Evolutionary conservation across 23 red algal genomes (phyloP), one percentile per base, ranked within the genome.

Genomic region (Gracilaria domingensis): DNA sequence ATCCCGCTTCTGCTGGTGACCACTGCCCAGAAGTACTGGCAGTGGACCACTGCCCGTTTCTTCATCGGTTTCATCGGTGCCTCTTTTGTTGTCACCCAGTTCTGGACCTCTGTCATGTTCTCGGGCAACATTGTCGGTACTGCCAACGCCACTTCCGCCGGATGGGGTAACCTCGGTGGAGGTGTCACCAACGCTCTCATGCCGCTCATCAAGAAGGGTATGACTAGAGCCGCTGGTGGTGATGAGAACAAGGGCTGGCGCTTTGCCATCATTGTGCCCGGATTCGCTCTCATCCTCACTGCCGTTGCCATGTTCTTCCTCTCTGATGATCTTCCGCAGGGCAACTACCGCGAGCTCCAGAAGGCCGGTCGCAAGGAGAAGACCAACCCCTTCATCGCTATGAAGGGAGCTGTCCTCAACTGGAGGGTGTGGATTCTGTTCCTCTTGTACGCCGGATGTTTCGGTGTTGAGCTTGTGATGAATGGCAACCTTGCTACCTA

Each of bases 31-130:
- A 93, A 80, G 59, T 98, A 91, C 66, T 93, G 85, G 30, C 88
- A 89, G 56, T 95, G 95, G 65, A 88, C 77, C 0, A 79, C 86
- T 0, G 81, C 82, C 12, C 96, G 96, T 49, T 98, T 98, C 83
- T 98, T 98, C 70, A 98, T 98, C 84, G 96, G 96, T 12, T 90
- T 95, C 45, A 81, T 98, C 24, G 96, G 96, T 32, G 96, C 89
- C 32, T 66, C 96, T 38, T 98, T 98, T 79, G 96, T 98, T 12
- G 92, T 98, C 39, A 98, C 96, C 29, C 91, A 98, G 70, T 95
- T 90, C 51, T 98, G 96, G 88, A 95, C 93, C 20, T 84, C 89
- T 0, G 74, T 95, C 49, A 95, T 95, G 93, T 98, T 95, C 81
- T 83, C 96, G 39, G 57, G 71, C 23, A 93, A 90, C 37, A 93